Percentiles rank a stretch among this genome's conserved stretches.
Conservation (phyloP, 495 filamentous ascomycete genomes). For the Penicillium dipodomyicola region DNA sequence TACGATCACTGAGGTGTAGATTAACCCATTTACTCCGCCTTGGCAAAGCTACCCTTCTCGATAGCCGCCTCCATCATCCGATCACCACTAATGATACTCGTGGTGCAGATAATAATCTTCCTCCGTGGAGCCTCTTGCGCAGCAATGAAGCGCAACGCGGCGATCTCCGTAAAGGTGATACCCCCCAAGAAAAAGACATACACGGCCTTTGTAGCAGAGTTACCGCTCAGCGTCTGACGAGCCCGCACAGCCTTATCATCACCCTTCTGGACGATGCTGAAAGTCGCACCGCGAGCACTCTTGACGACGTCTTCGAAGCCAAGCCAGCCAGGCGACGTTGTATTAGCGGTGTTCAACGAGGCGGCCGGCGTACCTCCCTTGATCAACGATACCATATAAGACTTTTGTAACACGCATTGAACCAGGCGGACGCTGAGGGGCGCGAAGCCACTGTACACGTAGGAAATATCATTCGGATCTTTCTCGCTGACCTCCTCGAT, state of each 20-base stretch:
- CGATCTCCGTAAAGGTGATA: slow-evolving; percentile 93
- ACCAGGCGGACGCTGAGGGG: slow-evolving; percentile 90
- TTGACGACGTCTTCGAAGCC: slow-evolving; percentile 88
- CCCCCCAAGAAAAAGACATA: slow-evolving; percentile 95
- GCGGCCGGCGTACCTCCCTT: slow-evolving; percentile 51
- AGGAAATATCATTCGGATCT: slow-evolving; percentile 94
- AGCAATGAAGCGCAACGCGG: slow-evolving; percentile 87
- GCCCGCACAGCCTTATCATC: slow-evolving; percentile 91
- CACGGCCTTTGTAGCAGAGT: slow-evolving; percentile 73
- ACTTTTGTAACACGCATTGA: slow-evolving; percentile 93
- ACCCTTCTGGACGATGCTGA: slow-evolving; percentile 89
- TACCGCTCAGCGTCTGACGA: slow-evolving; percentile 67
- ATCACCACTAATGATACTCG: slow-evolving; percentile 84
- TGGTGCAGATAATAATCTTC: slow-evolving; percentile 89
- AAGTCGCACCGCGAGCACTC: slow-evolving; percentile 77
- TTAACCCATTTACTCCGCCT: slow-evolving; percentile 22
- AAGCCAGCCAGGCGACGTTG: slow-evolving; percentile 77
- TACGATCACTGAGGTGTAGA: slow-evolving; percentile 12
- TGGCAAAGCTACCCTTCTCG: slow-evolving; percentile 65
- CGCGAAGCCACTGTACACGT: slow-evolving; percentile 96
- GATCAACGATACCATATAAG: slow-evolving; percentile 68
- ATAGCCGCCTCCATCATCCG: slow-evolving; percentile 86
- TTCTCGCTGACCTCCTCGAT: slow-evolving; percentile 97
- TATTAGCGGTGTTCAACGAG: slow-evolving; percentile 48
- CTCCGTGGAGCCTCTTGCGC: slow-evolving; percentile 78